A percentile compares a stretch with the other conserved stretches of the same genome.
Conservation (phyloP, 1,284 basidiomycete species). For the Microbotryum scabiosae region DNA sequence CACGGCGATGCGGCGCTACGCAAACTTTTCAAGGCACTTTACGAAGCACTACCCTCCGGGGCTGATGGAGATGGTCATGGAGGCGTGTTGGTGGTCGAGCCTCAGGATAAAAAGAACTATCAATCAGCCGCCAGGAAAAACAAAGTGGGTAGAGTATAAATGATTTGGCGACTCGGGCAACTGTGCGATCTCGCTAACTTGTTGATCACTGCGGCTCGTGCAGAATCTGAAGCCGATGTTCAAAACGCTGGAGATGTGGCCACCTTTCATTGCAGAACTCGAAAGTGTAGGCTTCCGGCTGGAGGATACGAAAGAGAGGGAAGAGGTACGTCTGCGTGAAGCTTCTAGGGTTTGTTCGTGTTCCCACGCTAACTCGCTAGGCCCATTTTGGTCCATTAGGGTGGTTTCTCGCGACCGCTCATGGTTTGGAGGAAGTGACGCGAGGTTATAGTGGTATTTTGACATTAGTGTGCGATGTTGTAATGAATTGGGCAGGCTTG, state of each 20-base stretch:
- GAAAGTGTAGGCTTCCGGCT: conserved; percentile 16
- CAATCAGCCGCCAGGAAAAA: conserved; percentile 23
- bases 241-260: conserved; percentile 17
- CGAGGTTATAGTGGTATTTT: no score
- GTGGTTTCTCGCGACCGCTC: conserved; percentile 27
- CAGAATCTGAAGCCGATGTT: no score
- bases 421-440: conserved; percentile 22
- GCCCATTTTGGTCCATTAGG: background rate
- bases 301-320: conserved; percentile 17
- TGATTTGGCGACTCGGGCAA: background rate
- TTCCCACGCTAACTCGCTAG: background rate
- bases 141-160: conserved; percentile 12
- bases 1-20: conserved; percentile 24
- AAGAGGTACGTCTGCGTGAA: conserved; percentile 7
- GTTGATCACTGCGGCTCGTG: background rate
- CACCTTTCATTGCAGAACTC: conserved; percentile 23
- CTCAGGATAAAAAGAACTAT: conserved; percentile 30
- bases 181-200: background rate
- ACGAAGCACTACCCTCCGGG: conserved; percentile 2
- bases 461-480: background rate
- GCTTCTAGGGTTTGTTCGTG: background rate
- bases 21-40: conserved; percentile 13
- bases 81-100: conserved; percentile 25
- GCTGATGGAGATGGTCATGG: background rate
- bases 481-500: background rate